These are phyloP conservation scores for Fusarium armeniacum DNA, from an alignment of 2,329 filamentous ascomycete genomes.

Conservation along the genomic window DNA sequence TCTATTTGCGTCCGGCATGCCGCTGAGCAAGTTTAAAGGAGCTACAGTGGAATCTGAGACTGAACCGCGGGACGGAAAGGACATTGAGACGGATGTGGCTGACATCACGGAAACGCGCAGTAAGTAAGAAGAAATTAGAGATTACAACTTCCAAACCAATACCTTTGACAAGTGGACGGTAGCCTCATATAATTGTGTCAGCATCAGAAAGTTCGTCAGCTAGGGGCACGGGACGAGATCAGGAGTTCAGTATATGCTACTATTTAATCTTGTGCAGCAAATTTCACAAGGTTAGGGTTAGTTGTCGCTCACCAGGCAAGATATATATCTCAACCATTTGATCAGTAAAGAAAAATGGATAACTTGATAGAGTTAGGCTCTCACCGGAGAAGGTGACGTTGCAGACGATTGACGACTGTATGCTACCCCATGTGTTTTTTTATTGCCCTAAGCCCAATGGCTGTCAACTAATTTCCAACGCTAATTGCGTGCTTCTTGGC, in stretches of 20 bases:
- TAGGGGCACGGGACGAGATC: no score
- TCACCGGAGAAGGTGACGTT: no score
- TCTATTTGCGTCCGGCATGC: constrained; percentile 47
- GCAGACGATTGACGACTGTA: not conserved
- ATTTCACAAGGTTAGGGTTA: no score
- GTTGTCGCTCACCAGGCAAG: no score
- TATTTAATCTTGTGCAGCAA: no score
- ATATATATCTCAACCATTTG: no score
- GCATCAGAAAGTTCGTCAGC: no score
- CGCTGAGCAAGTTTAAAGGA: not conserved
- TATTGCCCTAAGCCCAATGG: not conserved
- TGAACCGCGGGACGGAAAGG: not conserved
- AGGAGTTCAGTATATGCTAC: no score
- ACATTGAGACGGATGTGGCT: not conserved
- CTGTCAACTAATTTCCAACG: not conserved
- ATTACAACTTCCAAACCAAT: not conserved
- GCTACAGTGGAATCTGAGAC: not conserved
- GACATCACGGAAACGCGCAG: not conserved
- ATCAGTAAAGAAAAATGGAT: no score
- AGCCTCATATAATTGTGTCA: rapidly evolving
- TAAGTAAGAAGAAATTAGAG: not conserved
- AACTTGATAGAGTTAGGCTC: no score
- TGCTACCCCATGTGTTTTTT: not conserved
- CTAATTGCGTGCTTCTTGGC: not conserved
- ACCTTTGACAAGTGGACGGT: not conserved